These are phyloP conservation scores for Termitomyces sp. DNA, from an alignment of 768 basidiomycete genomes.

Conservation along the genomic window DNA sequence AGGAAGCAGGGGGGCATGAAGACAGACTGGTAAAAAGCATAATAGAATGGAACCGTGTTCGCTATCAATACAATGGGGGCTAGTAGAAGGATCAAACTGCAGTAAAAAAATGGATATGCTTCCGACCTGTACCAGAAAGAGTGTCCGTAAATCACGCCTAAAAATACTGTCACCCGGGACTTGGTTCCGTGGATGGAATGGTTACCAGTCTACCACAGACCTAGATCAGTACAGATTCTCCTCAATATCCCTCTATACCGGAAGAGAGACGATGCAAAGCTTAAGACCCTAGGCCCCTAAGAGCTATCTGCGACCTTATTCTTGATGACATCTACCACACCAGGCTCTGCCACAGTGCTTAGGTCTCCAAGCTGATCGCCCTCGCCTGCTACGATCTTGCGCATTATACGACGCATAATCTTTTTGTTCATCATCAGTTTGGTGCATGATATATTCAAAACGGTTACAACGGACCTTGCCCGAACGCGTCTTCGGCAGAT, in stretches of 20 bases:
- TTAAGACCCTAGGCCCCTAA: neutral
- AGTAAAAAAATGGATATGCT: too few relatives aligned
- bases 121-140: too few relatives aligned
- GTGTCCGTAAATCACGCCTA: too few relatives aligned
- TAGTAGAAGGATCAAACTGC: too few relatives aligned
- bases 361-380: conserved; percentile 95
- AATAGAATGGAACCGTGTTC: neutral
- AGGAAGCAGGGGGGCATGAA: neutral
- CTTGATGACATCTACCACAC: conserved; percentile 82
- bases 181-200: too few relatives aligned
- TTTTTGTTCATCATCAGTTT: conserved; percentile 14
- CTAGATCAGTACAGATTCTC: neutral
- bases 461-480: conserved; percentile 63
- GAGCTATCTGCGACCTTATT: conserved; percentile 54
- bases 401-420: conserved; percentile 95
- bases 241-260: neutral
- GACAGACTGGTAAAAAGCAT: neutral
- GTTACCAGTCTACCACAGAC: neutral
- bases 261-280: neutral
- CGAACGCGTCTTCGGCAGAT: conserved; percentile 91
- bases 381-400: conserved; percentile 94
- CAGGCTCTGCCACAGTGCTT: conserved; percentile 87
- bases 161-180: too few relatives aligned
- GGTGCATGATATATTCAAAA: neutral
- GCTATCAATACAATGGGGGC: neutral